These are phyloP conservation scores for Cladophialophora yegresii DNA, from an alignment of 2,329 filamentous ascomycete genomes.

Conservation along the genomic window DNA sequence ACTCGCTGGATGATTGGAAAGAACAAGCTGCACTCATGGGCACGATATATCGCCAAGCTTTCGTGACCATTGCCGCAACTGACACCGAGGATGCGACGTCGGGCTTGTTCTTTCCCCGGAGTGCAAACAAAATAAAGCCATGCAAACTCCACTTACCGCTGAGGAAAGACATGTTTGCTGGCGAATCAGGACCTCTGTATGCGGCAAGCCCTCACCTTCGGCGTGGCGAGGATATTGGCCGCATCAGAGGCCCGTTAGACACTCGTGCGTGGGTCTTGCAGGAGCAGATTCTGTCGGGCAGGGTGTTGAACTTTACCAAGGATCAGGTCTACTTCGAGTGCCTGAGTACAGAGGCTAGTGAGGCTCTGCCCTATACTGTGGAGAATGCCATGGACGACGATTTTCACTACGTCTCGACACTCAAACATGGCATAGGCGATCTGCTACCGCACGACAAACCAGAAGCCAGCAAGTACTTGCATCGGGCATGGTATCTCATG, in stretches of 20 bases:
- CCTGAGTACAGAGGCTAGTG: background rate
- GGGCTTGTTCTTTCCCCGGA: background rate
- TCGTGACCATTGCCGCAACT: background rate
- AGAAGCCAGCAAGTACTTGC: background rate
- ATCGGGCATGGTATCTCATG: background rate
- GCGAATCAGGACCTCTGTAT: background rate
- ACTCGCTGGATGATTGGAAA: background rate
- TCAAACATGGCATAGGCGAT: background rate
- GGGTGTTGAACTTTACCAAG: background rate
- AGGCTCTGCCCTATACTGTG: background rate
- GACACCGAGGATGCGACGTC: background rate
- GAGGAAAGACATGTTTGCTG: background rate
- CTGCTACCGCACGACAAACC: background rate
- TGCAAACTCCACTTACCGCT: background rate
- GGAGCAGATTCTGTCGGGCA: background rate
- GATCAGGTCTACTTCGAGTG: background rate
- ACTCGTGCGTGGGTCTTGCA: slow-evolving; percentile 1
- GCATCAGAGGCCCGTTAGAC: background rate
- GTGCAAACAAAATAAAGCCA: background rate
- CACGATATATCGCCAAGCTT: background rate
- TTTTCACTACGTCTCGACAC: background rate
- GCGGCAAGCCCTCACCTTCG: background rate
- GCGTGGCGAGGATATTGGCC: background rate
- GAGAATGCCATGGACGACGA: background rate
- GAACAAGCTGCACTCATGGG: background rate